These are phyloP conservation scores for Hymenoscyphus linearis DNA, from an alignment of 2,329 filamentous ascomycete species.

Conservation along the genomic window DNA sequence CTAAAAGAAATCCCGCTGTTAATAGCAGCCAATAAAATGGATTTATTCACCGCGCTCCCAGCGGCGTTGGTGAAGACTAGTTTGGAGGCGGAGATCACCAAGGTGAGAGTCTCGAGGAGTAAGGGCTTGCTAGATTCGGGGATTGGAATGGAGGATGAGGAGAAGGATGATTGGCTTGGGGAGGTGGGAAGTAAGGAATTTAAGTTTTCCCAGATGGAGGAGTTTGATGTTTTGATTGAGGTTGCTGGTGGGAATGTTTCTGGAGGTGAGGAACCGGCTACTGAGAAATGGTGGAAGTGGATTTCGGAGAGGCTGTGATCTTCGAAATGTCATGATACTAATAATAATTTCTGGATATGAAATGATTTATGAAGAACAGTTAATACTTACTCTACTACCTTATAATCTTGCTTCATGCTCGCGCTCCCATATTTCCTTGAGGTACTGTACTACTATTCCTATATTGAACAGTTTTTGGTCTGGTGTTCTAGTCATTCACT, in stretches of 20 bases:
- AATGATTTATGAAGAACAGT: too few species aligned
- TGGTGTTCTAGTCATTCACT: too few species aligned
- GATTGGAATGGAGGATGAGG: constrained; percentile 60
- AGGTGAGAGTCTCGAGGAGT: constrained; percentile 69
- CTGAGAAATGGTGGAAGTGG: constrained; percentile 88
- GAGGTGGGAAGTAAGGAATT: constrained; percentile 75
- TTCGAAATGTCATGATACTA: not conserved
- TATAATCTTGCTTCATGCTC: too few species aligned
- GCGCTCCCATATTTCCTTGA: too few species aligned
- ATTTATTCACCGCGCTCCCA: constrained; percentile 89
- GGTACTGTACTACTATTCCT: too few species aligned
- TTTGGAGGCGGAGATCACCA: constrained; percentile 75
- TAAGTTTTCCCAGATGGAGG: constrained; percentile 73
- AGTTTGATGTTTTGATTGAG: constrained; percentile 74
- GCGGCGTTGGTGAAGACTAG: constrained; percentile 66
- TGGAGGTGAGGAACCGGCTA: constrained; percentile 58
- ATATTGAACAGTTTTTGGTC: too few species aligned
- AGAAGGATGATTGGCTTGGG: constrained; percentile 80
- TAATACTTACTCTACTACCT: too few species aligned
- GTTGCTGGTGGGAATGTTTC: constrained; percentile 70
- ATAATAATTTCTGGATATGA: not conserved
- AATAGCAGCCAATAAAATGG: constrained; percentile 89
- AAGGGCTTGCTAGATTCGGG: constrained; percentile 81
- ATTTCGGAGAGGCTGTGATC: constrained; percentile 66
- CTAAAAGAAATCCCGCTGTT: constrained; percentile 65